Conservation (phyloP, 2,329 filamentous ascomycete species). For the Helotiales sp. region DNA sequence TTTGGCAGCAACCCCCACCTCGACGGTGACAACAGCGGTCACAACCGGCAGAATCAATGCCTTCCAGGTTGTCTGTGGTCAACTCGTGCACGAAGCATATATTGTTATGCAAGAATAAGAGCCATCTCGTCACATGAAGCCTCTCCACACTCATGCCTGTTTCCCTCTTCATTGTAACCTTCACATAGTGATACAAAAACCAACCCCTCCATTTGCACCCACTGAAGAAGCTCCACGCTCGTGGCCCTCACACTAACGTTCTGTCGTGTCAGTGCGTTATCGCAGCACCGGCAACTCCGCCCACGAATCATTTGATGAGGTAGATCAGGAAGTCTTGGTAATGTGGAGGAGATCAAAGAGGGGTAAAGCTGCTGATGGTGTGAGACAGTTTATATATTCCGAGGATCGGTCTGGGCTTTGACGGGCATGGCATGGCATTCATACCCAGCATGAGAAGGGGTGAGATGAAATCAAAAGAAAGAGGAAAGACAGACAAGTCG, state of each 20-base stretch:
- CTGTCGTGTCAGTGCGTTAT: conserved; percentile 8
- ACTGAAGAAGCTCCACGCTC: background rate
- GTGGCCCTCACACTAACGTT: background rate
- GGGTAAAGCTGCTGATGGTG: background rate
- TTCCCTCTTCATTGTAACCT: background rate
- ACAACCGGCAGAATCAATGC: no score
- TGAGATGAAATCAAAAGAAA: background rate
- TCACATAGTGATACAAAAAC: background rate
- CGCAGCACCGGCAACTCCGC: conserved; percentile 1
- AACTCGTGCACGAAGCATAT: no score
- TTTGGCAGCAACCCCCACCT: no score
- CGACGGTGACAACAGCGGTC: no score
- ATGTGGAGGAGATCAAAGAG: conserved; percentile 12
- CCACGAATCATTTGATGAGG: conserved; percentile 15
- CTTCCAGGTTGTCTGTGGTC: no score
- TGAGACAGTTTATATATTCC: background rate
- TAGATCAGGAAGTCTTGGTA: background rate
- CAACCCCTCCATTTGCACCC: background rate
- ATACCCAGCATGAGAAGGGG: no score
- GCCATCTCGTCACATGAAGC: background rate
- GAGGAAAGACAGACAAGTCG: background rate
- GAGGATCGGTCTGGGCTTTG: background rate
- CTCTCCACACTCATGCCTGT: background rate
- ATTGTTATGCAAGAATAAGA: no score
- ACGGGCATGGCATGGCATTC: background rate